These are phyloP conservation scores for Nyssa sinensis DNA, from an alignment of 148 eudicot species.

Conservation along the genomic window DNA sequence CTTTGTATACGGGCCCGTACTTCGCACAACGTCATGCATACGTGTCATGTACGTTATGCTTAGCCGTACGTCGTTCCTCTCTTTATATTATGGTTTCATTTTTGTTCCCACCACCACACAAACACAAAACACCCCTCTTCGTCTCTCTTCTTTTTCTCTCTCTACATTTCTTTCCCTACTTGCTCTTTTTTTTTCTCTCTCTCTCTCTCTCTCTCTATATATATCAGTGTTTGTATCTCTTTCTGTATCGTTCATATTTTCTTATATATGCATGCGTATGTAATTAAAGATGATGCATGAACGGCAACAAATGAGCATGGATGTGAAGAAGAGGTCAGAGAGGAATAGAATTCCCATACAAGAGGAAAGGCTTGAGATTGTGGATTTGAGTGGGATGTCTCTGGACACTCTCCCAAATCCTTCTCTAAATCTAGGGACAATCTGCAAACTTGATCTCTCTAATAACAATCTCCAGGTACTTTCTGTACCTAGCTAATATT, in stretches of 20 bases:
- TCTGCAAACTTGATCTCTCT: conserved; percentile 77
- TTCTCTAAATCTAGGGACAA: conserved; percentile 47
- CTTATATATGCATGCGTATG: too few relatives aligned
- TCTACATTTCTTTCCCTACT: background rate
- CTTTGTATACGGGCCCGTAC: conserved; percentile 10
- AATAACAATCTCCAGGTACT: conserved; percentile 70
- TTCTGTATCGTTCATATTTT: background rate
- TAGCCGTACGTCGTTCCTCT: conserved; percentile 10
- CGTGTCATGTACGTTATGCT: conserved; percentile 4
- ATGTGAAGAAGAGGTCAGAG: conserved; percentile 3
- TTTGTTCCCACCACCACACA: background rate
- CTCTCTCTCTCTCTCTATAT: background rate
- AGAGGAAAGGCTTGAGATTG: conserved; percentile 25
- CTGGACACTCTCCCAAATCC: conserved; percentile 54
- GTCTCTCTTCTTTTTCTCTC: background rate
- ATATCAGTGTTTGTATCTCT: too few relatives aligned
- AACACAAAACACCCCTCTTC: background rate
- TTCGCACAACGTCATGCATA: background rate
- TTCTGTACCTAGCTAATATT: background rate
- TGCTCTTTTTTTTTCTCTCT: background rate
- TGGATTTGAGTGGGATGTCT: conserved; percentile 65
- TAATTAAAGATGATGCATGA: conserved; percentile 20
- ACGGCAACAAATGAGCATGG: conserved; percentile 13
- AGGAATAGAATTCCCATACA: background rate
- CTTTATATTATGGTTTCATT: background rate